A percentile compares a stretch with the other conserved stretches of the same genome.
phyloP scores from a whole-genome alignment of 208 protist genomes.

The Leishmania major region DNA sequence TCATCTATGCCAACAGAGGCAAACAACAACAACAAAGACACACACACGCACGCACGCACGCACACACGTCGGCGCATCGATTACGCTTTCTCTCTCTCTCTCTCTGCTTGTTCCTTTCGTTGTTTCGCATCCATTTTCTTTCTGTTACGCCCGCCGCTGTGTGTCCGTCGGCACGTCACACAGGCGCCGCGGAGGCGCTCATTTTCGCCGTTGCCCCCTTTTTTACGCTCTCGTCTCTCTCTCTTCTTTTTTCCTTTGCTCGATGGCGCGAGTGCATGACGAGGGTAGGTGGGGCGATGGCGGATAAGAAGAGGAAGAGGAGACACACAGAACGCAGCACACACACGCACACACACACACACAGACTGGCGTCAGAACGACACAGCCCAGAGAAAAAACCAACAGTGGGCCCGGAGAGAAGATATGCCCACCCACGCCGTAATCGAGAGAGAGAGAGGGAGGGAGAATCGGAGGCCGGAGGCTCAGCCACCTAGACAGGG shows the following conservation, averaged over 20 bases:
- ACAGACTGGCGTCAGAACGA: background rate
- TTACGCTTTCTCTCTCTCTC: background rate
- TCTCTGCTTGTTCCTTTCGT: constrained; percentile 3
- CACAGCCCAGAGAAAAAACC: background rate
- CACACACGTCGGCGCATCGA: background rate
- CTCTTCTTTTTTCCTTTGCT: background rate
- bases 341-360: background rate
- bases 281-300: background rate
- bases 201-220: background rate
- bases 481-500: background rate
- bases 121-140: background rate
- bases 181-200: background rate
- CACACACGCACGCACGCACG: background rate
- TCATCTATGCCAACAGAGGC: background rate
- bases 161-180: background rate
- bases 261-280: background rate
- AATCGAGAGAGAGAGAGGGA: background rate
- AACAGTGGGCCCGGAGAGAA: background rate
- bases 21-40: background rate
- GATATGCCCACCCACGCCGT: background rate
- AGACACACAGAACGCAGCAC: background rate
- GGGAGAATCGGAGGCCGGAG: background rate
- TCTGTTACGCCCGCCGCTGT: background rate
- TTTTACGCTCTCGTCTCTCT: background rate
- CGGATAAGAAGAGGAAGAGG: background rate